These are phyloP conservation scores for Quercus engelmannii DNA, from an alignment of 306 rosid species.

Conservation along the genomic window DNA sequence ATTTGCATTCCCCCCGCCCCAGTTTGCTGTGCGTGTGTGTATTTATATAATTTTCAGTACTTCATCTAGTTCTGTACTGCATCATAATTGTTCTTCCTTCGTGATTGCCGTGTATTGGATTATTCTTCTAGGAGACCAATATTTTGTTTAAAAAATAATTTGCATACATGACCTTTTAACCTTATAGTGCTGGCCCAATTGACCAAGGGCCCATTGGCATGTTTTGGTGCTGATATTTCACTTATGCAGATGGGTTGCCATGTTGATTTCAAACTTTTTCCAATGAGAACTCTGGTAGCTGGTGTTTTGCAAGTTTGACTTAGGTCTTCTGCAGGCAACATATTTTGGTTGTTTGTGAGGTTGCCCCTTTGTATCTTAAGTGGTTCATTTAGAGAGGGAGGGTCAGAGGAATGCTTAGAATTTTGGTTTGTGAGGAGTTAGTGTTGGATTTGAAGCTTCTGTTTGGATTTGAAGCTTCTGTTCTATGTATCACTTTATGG, in stretches of 20 bases:
- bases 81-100: background rate
- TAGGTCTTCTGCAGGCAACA: background rate
- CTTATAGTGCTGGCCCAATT: background rate
- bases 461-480: background rate
- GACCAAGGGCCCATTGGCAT: background rate
- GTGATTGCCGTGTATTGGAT: background rate
- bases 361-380: background rate
- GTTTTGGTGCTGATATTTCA: background rate
- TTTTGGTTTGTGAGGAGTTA: background rate
- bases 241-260: background rate
- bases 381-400: background rate
- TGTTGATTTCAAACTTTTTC: background rate
- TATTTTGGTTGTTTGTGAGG: background rate
- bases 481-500: background rate
- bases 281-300: background rate
- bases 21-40: no score
- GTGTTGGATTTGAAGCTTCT: background rate
- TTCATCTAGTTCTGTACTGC: conserved; percentile 6
- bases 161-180: background rate
- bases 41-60: background rate
- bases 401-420: background rate
- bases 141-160: no score
- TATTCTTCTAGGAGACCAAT: no score
- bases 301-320: background rate
- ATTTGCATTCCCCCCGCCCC: no score